Evolutionary conservation across 75 land plant species (phyloP).

Genomic region (Ceratopteris richardii): DNA sequence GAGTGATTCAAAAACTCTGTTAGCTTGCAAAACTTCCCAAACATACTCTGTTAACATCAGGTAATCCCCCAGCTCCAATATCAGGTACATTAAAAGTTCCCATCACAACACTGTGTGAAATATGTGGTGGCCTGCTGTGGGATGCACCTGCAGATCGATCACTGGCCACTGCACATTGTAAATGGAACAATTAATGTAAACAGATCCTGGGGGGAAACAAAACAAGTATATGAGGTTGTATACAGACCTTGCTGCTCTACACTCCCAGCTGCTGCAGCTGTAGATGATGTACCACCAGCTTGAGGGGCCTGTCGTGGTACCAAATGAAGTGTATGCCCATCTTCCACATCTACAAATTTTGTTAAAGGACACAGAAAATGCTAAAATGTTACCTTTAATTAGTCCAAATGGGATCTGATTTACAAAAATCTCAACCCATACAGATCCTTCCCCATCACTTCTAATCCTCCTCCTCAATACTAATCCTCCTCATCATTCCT

Average conservation of each 20-base stretch:
- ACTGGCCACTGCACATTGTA: constrained; percentile 10
- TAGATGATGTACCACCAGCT: constrained; percentile 22
- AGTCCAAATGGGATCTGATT: too few species aligned
- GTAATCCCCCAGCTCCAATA: constrained; percentile 52
- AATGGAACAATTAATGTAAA: neutral
- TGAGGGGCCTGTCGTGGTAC: constrained; percentile 69
- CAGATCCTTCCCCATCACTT: too few species aligned
- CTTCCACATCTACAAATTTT: constrained; percentile 76
- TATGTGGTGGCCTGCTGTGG: constrained; percentile 57
- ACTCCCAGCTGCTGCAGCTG: neutral
- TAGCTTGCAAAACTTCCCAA: too few species aligned
- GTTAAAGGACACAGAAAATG: neutral
- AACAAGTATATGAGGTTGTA: neutral
- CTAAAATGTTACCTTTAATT: too few species aligned
- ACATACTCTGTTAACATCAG: constrained; percentile 74
- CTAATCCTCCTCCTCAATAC: too few species aligned
- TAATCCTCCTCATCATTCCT: too few species aligned
- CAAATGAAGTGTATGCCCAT: constrained; percentile 96
- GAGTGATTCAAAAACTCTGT: too few species aligned
- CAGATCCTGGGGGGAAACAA: neutral
- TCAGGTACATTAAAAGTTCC: constrained; percentile 88
- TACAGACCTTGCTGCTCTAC: constrained; percentile 1
- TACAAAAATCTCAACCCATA: too few species aligned
- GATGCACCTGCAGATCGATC: constrained; percentile 27
- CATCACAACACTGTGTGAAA: constrained; percentile 75